Evolutionary conservation across 2,329 filamentous ascomycete species (phyloP), one percentile per base, ranked within the genome.

Genomic region (Colletotrichum caudatum): DNA sequence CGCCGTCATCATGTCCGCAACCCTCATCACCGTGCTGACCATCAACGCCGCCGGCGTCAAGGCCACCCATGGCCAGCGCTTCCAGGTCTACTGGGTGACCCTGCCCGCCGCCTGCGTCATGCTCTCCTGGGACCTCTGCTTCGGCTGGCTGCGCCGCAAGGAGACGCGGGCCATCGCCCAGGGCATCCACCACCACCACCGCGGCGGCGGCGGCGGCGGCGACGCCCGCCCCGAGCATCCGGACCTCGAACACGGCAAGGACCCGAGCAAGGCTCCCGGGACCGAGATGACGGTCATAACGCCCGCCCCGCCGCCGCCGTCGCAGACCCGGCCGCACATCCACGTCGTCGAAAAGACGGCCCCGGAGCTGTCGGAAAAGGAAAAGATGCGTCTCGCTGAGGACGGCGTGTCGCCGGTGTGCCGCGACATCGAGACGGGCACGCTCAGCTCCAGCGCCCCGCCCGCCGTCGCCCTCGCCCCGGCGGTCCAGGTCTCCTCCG

Each of bases 41-140:
- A 77, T 93, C 37, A 94, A 94, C 62, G 91, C 92, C 2, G 84
- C 87, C 0, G 88, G 85, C 35, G 80, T 86, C 14, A 82, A 78
- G 0, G 83, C 80, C 0, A 81, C 84, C 0, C 82, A 89, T 48
- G 82, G 85, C 56, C 53, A 63, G 14, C 69, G 69, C 23, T 63
- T 73, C 9, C 90, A 88, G 0, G 91, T 93, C 0, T 93, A 87
- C 72, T 93, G 86, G 81, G 88, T 94, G 0, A 94, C 92, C 0
- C 76, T 93, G 2, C 92, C 92, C 1, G 92, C 89, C 0, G 91
- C 92, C 0, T 82, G 89, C 37, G 80, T 93, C 62, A 91, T 93
- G 87, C 87, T 94, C 56, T 87, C 85, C 75, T 93, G 90, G 86
- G 91, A 94, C 74, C 50, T 93, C 7, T 80, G 75, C 0, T 89